Conservation (phyloP, 1,284 basidiomycete genomes). For the Veloboletus limbatus region DNA sequence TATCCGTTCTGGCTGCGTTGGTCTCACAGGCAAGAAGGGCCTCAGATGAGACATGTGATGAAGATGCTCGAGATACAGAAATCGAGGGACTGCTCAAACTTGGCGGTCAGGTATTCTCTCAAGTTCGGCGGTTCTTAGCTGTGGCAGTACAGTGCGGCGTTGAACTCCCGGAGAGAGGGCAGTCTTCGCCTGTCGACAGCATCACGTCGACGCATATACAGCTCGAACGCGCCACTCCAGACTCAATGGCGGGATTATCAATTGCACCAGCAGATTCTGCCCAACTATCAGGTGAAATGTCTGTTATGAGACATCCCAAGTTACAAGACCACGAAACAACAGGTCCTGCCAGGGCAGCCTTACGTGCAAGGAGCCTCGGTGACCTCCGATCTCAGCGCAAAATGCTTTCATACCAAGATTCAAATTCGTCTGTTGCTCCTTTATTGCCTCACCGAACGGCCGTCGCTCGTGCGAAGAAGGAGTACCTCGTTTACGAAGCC, state of each 20-base stretch:
- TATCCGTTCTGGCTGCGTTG: slow-evolving; percentile 80
- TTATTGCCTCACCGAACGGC: slow-evolving; percentile 34
- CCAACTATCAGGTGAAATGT: slow-evolving; percentile 12
- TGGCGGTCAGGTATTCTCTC: slow-evolving; percentile 71
- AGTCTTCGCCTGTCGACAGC: slow-evolving; percentile 38
- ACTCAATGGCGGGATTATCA: slow-evolving; percentile 13
- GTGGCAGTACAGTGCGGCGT: slow-evolving; percentile 80
- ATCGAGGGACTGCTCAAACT: slow-evolving; percentile 71
- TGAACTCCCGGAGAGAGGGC: slow-evolving; percentile 58
- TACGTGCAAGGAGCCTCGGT: slow-evolving; percentile 52
- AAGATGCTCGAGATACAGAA: slow-evolving; percentile 52
- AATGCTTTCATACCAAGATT: slow-evolving; percentile 29
- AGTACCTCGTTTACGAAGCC: slow-evolving; percentile 33
- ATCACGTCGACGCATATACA: slow-evolving; percentile 33
- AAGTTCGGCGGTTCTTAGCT: slow-evolving; percentile 66
- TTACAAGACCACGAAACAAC: slow-evolving; percentile 24
- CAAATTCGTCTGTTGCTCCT: slow-evolving; percentile 32
- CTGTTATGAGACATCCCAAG: slow-evolving; percentile 11
- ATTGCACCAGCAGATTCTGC: slow-evolving; percentile 13
- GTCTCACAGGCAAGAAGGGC: slow-evolving; percentile 83
- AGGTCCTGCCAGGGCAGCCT: slow-evolving; percentile 33
- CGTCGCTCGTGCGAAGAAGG: slow-evolving; percentile 31
- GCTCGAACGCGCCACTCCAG: slow-evolving; percentile 15
- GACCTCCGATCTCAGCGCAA: slow-evolving; percentile 46
- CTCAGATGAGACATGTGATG: slow-evolving; percentile 53